Percentiles rank a stretch among this genome's conserved stretches.
Evolutionary conservation across 2,329 filamentous ascomycete genomes (phyloP).

Genomic region (Dothideomycetes sp.): DNA sequence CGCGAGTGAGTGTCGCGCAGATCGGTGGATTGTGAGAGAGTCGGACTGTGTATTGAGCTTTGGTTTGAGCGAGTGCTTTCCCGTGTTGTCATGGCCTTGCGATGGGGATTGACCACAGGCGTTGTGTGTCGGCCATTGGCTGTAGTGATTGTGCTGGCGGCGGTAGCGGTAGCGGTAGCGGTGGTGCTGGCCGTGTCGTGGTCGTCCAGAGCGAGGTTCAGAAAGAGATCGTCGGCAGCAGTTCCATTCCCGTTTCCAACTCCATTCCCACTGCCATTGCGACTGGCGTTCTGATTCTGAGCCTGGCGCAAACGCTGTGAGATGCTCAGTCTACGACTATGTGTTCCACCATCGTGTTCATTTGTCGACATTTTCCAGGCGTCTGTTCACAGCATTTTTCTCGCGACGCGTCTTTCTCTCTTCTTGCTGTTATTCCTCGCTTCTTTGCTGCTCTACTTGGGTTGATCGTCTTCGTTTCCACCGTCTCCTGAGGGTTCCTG

Average conservation of each 20-base stretch:
- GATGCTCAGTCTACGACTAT: constrained; percentile 5
- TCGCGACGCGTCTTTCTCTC: not conserved
- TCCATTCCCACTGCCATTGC: no score
- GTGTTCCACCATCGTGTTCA: constrained; percentile 3
- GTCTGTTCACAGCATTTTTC: constrained; percentile 6
- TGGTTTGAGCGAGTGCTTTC: constrained; percentile 6
- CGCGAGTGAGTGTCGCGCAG: constrained; percentile 19
- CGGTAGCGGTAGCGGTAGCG: no score
- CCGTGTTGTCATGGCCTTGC: constrained; percentile 13
- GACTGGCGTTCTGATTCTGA: constrained; percentile 10
- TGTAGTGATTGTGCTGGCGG: no score
- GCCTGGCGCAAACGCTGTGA: constrained; percentile 8
- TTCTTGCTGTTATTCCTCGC: not conserved
- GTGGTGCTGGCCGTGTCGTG: constrained; percentile 10
- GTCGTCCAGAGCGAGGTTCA: constrained; percentile 23
- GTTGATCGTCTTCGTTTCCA: no score
- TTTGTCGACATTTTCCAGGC: constrained; percentile 12
- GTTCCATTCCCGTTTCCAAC: no score
- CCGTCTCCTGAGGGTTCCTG: no score
- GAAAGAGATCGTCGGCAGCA: constrained; percentile 24
- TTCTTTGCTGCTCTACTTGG: not conserved
- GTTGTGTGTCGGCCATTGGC: no score
- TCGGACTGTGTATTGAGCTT: constrained; percentile 11
- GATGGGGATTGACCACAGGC: no score
- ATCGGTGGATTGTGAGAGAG: constrained; percentile 52